Evolutionary conservation across 164 flowering plant genomes (phyloP).

Genomic region (Vitis amurensis): DNA sequence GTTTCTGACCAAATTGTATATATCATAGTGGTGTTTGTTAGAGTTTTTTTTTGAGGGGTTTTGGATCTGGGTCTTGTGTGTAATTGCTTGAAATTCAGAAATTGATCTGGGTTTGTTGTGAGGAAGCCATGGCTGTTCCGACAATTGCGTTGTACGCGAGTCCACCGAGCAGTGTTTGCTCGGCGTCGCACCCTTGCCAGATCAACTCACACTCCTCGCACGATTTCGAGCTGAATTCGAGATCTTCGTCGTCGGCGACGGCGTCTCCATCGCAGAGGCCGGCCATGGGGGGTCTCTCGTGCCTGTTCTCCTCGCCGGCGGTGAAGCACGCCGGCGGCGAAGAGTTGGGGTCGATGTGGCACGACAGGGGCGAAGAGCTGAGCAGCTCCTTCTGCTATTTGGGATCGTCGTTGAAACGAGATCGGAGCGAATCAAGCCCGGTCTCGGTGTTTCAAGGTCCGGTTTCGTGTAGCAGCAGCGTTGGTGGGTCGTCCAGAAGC

Average conservation of each 20-base stretch:
- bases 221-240: slow-evolving; percentile 60
- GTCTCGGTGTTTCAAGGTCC: slow-evolving; percentile 89
- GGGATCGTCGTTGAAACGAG: slow-evolving; percentile 52
- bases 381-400: slow-evolving; percentile 63
- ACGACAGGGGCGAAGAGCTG: slow-evolving; percentile 65
- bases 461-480: slow-evolving; percentile 45
- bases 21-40: slow-evolving; percentile 5
- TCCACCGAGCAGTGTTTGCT: slow-evolving; percentile 74
- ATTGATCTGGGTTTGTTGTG: not conserved
- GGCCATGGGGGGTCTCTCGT: slow-evolving; percentile 78
- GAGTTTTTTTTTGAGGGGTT: not conserved
- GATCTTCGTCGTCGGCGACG: slow-evolving; percentile 51
- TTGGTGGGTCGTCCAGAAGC: slow-evolving; percentile 50
- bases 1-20: slow-evolving; percentile 4
- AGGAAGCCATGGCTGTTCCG: slow-evolving; percentile 63
- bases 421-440: slow-evolving; percentile 56
- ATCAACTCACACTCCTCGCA: slow-evolving; percentile 53
- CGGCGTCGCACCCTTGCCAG: slow-evolving; percentile 61
- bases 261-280: slow-evolving; percentile 48
- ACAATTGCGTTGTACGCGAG: slow-evolving; percentile 82
- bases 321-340: slow-evolving; percentile 43
- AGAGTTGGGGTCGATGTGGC: slow-evolving; percentile 50
- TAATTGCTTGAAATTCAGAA: not conserved
- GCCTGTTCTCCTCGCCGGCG: slow-evolving; percentile 59
- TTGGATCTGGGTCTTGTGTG: slow-evolving; percentile 3